These are phyloP conservation scores for Penicillium sp. DNA, from an alignment of 2,329 filamentous ascomycete genomes.

Conservation along the genomic window DNA sequence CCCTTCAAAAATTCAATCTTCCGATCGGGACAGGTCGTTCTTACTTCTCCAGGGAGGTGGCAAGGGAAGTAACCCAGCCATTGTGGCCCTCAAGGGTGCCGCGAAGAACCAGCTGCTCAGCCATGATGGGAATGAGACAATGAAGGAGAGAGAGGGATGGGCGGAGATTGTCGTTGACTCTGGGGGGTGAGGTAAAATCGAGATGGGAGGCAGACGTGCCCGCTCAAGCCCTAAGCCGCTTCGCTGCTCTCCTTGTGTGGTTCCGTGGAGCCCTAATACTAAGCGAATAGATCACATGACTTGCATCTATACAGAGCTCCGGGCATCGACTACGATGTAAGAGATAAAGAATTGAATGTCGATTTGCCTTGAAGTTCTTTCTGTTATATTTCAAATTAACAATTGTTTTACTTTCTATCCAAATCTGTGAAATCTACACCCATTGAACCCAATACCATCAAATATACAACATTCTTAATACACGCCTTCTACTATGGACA, in stretches of 20 bases:
- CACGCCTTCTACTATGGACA: background rate
- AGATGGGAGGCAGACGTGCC: constrained; percentile 38
- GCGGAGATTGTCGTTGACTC: constrained; percentile 45
- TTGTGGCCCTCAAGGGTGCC: constrained; percentile 98
- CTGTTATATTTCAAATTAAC: background rate
- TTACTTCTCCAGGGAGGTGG: constrained; percentile 98
- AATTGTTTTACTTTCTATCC: background rate
- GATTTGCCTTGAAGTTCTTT: background rate
- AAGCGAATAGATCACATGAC: constrained; percentile 38
- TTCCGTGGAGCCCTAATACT: constrained; percentile 32
- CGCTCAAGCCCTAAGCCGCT: constrained; percentile 43
- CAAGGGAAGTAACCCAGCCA: constrained; percentile 98
- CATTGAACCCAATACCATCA: background rate
- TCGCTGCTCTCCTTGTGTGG: constrained; percentile 31
- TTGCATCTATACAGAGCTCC: constrained; percentile 1
- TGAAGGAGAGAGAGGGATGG: constrained; percentile 41
- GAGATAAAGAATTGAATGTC: background rate
- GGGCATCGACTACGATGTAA: background rate
- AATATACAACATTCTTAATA: constrained; percentile 10
- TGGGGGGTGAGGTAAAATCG: constrained; percentile 40
- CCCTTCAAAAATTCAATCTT: constrained; percentile 28
- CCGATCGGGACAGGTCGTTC: constrained; percentile 33
- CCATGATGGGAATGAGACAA: constrained; percentile 60
- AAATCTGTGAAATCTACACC: background rate
- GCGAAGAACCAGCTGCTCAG: constrained; percentile 93